Conservation (phyloP, 2,329 filamentous ascomycete species). For the Talaromyces sp. region DNA sequence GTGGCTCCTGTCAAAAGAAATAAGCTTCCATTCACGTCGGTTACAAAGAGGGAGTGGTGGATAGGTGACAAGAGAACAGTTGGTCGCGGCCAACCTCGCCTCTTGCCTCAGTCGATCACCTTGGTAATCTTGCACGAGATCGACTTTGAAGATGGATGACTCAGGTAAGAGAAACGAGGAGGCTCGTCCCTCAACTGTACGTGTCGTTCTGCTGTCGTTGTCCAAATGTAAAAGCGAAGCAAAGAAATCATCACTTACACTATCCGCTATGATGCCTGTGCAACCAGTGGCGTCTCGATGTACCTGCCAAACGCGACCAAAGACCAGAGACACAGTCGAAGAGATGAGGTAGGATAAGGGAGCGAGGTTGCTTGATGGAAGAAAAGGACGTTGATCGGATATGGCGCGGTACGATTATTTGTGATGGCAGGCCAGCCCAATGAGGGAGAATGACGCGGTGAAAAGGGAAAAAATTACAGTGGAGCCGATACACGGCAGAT, state of each 20-base stretch:
- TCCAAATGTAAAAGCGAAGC: background rate
- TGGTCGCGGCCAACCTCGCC: background rate
- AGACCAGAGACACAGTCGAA: background rate
- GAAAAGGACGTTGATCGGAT: conserved; percentile 4
- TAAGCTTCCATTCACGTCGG: background rate
- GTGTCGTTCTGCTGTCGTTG: background rate
- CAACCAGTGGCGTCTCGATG: background rate
- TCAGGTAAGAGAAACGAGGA: background rate
- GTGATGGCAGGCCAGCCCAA: conserved; percentile 15
- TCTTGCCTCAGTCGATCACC: background rate
- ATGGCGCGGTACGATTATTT: conserved; percentile 11
- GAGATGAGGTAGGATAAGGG: background rate
- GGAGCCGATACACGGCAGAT: conserved; percentile 9
- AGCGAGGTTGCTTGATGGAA: background rate
- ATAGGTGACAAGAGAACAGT: background rate
- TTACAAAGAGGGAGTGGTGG: background rate
- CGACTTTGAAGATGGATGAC: background rate
- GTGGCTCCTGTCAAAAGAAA: background rate
- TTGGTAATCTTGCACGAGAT: background rate
- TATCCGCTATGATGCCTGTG: background rate
- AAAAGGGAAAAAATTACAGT: conserved; percentile 10
- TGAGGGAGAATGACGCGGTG: conserved; percentile 14
- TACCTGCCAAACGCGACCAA: background rate
- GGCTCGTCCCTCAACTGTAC: background rate
- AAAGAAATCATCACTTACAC: background rate